A percentile compares a stretch with the other conserved stretches of the same genome.
These are phyloP conservation scores for Microbotryomycetes sp. DNA, from an alignment of 1,284 basidiomycete species.

Conservation along the genomic window DNA sequence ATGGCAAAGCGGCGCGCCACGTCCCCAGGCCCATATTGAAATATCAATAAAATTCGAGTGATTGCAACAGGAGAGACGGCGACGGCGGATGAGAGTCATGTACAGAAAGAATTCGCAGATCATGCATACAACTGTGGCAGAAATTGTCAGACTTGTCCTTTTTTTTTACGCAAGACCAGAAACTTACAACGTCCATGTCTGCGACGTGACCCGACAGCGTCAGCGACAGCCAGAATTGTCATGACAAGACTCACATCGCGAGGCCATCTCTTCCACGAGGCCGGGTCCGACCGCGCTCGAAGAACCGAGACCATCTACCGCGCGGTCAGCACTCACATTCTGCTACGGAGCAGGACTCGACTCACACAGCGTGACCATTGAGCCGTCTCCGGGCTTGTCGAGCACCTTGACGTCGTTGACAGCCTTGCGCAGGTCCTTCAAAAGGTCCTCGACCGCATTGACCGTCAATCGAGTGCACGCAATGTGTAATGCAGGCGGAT, in stretches of 20 bases:
- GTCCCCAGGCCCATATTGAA: too few relatives aligned
- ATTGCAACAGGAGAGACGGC: too few relatives aligned
- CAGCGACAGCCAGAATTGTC: too few relatives aligned
- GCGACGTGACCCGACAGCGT: background rate
- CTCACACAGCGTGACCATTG: constrained; percentile 74
- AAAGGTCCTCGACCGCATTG: constrained; percentile 60
- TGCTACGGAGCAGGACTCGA: constrained; percentile 21
- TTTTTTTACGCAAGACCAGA: background rate
- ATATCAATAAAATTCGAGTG: too few relatives aligned
- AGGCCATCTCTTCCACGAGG: constrained; percentile 78
- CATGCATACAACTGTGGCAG: background rate
- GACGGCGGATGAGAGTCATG: too few relatives aligned
- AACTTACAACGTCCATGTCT: constrained; percentile 31
- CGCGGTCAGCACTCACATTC: background rate
- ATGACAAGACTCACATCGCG: constrained; percentile 37
- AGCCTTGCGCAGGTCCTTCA: constrained; percentile 71
- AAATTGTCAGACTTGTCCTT: background rate
- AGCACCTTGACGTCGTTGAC: constrained; percentile 56
- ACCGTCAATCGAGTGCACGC: constrained; percentile 82
- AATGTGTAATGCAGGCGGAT: constrained; percentile 81
- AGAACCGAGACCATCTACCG: constrained; percentile 60
- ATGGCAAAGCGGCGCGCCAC: background rate
- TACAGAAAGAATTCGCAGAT: too few relatives aligned
- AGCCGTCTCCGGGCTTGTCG: constrained; percentile 47
- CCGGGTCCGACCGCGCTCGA: constrained; percentile 79